These are phyloP conservation scores for Cercospora sojina DNA, from an alignment of 2,329 filamentous ascomycete genomes.

Conservation along the genomic window DNA sequence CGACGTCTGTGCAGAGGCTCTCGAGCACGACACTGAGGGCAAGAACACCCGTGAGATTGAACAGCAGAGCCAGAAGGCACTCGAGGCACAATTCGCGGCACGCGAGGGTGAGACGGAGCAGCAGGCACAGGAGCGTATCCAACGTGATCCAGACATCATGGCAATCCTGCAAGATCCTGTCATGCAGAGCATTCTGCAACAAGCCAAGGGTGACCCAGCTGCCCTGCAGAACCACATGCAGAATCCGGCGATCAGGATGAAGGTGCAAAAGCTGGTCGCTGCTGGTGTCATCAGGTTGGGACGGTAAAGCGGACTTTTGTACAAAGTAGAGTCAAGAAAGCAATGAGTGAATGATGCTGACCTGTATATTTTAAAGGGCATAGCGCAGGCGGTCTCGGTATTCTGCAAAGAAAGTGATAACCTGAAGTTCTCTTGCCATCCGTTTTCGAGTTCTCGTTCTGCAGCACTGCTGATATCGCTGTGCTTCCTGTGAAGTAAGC, in stretches of 20 bases:
- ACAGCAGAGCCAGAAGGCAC: constrained; percentile 87
- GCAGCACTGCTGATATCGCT: background rate
- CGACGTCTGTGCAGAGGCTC: constrained; percentile 81
- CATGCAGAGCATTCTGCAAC: constrained; percentile 95
- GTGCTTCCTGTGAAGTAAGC: too few relatives aligned
- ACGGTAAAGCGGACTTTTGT: constrained; percentile 20
- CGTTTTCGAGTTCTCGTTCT: background rate
- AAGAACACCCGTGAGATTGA: constrained; percentile 91
- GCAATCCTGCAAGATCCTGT: constrained; percentile 89
- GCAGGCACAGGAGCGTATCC: constrained; percentile 87
- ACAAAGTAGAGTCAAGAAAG: background rate
- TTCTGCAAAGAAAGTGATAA: background rate
- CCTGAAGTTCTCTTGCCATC: background rate
- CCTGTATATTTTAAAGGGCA: constrained; percentile 6
- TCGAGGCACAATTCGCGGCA: constrained; percentile 83
- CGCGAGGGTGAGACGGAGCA: constrained; percentile 89
- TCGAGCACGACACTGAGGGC: constrained; percentile 70
- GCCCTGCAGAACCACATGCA: constrained; percentile 97
- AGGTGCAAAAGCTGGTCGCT: constrained; percentile 92
- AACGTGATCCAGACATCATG: constrained; percentile 69
- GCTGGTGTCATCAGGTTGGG: constrained; percentile 73
- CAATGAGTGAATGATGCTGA: constrained; percentile 11
- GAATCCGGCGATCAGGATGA: constrained; percentile 78
- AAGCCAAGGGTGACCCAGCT: constrained; percentile 88
- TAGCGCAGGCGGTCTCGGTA: constrained; percentile 5